Evolutionary conservation across 2,329 filamentous ascomycete genomes (phyloP).

Genomic region (Stemphylium vesicarium): DNA sequence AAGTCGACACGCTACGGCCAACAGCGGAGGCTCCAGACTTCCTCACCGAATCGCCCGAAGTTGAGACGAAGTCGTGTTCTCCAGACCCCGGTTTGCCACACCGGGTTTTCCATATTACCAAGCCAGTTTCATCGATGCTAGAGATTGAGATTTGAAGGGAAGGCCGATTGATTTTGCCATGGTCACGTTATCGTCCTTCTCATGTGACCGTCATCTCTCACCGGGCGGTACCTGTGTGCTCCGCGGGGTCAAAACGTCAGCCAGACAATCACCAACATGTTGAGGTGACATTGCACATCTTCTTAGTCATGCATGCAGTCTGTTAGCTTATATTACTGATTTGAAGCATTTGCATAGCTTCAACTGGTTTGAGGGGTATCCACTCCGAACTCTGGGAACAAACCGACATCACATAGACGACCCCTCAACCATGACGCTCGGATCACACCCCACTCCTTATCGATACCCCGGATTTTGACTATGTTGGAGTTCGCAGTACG

Average conservation of each 20-base stretch:
- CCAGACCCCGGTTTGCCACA: constrained; percentile 22
- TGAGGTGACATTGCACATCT: too few relatives aligned
- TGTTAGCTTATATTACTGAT: neutral
- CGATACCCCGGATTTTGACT: constrained; percentile 37
- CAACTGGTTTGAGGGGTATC: neutral
- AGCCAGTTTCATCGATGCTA: neutral
- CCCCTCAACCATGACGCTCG: constrained; percentile 19
- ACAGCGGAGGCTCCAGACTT: constrained; percentile 36
- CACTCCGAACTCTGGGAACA: neutral
- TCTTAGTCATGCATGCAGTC: too few relatives aligned
- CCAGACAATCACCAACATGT: too few relatives aligned
- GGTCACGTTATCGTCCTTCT: neutral
- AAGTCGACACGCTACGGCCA: constrained; percentile 32
- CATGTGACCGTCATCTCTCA: neutral
- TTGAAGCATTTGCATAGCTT: too few relatives aligned
- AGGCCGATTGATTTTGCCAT: neutral
- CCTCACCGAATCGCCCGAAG: constrained; percentile 30
- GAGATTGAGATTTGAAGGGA: neutral
- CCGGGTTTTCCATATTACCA: constrained; percentile 7
- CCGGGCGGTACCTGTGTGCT: too few relatives aligned
- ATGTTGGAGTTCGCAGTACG: constrained; percentile 30
- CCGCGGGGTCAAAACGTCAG: too few relatives aligned
- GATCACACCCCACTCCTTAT: constrained; percentile 28
- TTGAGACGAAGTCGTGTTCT: constrained; percentile 19
- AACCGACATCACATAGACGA: neutral